phyloP scores from a whole-genome alignment of 116 monocot species.

The Zostera marina region DNA sequence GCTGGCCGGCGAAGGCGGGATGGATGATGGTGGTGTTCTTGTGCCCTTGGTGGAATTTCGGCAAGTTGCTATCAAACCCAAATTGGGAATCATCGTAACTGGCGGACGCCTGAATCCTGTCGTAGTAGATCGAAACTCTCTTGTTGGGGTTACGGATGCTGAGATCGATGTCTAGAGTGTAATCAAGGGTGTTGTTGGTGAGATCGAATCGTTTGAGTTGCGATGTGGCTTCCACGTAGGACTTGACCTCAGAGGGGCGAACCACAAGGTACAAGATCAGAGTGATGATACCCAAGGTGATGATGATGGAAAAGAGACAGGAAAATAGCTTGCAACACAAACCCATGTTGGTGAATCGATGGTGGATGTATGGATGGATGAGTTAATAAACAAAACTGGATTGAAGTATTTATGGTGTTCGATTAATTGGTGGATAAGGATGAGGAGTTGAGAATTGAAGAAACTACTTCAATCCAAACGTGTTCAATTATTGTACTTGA shows the following conservation, averaged over 20 bases:
- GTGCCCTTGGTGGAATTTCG: conserved; percentile 50
- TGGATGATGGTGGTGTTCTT: conserved; percentile 34
- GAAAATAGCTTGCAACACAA: conserved; percentile 13
- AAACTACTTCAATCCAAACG: no score
- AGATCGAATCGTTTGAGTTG: conserved; percentile 52
- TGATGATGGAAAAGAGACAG: conserved; percentile 13
- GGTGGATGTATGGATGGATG: no score
- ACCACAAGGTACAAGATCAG: conserved; percentile 66
- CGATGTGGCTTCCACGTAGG: conserved; percentile 39
- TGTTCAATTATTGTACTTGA: no score
- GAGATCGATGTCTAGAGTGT: conserved; percentile 24
- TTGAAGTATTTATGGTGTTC: no score
- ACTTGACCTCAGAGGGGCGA: conserved; percentile 38
- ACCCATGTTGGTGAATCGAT: no score
- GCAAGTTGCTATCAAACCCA: conserved; percentile 12
- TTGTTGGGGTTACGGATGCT: conserved; percentile 45
- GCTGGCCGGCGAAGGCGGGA: conserved; percentile 21
- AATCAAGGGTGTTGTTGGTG: conserved; percentile 17
- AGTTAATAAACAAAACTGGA: no score
- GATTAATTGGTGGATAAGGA: no score
- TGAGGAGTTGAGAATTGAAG: no score
- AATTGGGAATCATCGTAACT: conserved; percentile 40
- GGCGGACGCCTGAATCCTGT: conserved; percentile 25
- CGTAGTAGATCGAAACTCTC: conserved; percentile 55
- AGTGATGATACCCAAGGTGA: conserved; percentile 41